Evolutionary conservation across 2,329 filamentous ascomycete species (phyloP), one percentile per base, ranked within the genome.

Genomic region (Ambrosiella cleistominuta): DNA sequence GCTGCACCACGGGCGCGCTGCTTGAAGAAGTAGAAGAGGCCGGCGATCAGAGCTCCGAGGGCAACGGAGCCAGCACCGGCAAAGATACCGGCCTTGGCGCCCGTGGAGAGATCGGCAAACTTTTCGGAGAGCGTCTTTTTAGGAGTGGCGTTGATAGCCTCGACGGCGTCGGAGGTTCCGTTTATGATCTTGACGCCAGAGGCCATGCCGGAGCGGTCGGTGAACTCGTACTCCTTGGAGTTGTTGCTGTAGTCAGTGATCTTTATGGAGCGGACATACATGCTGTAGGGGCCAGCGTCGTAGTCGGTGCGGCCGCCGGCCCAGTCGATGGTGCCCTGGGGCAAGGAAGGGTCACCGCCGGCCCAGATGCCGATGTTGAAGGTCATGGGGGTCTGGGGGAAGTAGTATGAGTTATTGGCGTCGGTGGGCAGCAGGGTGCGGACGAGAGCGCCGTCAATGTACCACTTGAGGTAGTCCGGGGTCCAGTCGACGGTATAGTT

Each of bases 401-500:
- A 90, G 66, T 78, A 77, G 54, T 76, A 67, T 11, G 81, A 80
- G 63, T 76, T 76, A 66, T 82, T 77, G 60, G 81, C 79, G 55
- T 85, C 80, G 27, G 70, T 71, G 58, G 80, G 78, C 7, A 75
- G 67, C n/a, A 87, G 72, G 1, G 77, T 82, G 61, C 86, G 81
- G 56, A 86, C 75, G 3, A 78, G 74, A 7, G 72, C 71, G 63
- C 81, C 81, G 64, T 94, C 86, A 57, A 93, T 81, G 65, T 76
- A 79, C 76, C 80, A 90, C 61, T 81, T 75, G 15, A 89, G 70
- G 59, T 74, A 70, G 1, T 84, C 79, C 62, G 77, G 71, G 19
- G 81, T 88, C 86, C 86, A 90, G 63, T 81, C 74, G 37, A 81
- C 74, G n/a, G 83, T 85, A 70, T 89, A 90, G 67, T 86, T 88